These are phyloP conservation scores for Exsudoporus floridanus DNA, from an alignment of 1,284 basidiomycete species.

Conservation along the genomic window DNA sequence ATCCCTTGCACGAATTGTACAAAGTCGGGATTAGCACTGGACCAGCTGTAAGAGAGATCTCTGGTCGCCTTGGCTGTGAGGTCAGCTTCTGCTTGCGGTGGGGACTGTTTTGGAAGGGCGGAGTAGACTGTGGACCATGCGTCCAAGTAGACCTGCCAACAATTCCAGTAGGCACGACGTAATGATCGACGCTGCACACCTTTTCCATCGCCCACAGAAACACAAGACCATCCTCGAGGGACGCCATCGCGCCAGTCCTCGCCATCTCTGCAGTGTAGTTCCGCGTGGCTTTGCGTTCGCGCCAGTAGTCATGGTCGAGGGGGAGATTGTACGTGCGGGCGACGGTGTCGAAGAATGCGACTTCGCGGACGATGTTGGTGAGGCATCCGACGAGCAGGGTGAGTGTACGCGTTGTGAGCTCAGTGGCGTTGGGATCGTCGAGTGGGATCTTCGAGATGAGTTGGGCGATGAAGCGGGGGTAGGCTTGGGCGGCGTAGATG, in stretches of 20 bases:
- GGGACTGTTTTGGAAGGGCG: conserved; percentile 14
- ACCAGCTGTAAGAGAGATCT: conserved; percentile 66
- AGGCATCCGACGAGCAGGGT: conserved; percentile 51
- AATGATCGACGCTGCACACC: conserved; percentile 11
- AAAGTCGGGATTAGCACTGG: conserved; percentile 51
- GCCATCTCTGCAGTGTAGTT: conserved; percentile 73
- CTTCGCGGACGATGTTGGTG: conserved; percentile 58
- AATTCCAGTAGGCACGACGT: background rate
- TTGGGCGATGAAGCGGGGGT: conserved; percentile 60
- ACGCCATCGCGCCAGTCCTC: conserved; percentile 45
- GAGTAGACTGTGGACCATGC: conserved; percentile 59
- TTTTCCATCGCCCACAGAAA: conserved; percentile 80
- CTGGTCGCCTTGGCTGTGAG: conserved; percentile 41
- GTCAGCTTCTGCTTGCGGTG: conserved; percentile 1
- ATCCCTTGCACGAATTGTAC: conserved; percentile 58
- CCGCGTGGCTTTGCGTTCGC: conserved; percentile 57
- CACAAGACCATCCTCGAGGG: conserved; percentile 62
- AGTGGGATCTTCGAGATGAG: conserved; percentile 56
- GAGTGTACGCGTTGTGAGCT: conserved; percentile 45
- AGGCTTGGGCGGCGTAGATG: conserved; percentile 67
- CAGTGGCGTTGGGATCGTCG: conserved; percentile 28
- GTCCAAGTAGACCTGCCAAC: conserved; percentile 55
- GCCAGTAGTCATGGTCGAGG: conserved; percentile 43
- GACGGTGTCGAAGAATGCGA: conserved; percentile 58
- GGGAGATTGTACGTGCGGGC: conserved; percentile 46